A percentile compares a stretch with the other conserved stretches of the same genome.
Evolutionary conservation across 306 rosid genomes (phyloP).

Genomic region (Prunus mongolica): DNA sequence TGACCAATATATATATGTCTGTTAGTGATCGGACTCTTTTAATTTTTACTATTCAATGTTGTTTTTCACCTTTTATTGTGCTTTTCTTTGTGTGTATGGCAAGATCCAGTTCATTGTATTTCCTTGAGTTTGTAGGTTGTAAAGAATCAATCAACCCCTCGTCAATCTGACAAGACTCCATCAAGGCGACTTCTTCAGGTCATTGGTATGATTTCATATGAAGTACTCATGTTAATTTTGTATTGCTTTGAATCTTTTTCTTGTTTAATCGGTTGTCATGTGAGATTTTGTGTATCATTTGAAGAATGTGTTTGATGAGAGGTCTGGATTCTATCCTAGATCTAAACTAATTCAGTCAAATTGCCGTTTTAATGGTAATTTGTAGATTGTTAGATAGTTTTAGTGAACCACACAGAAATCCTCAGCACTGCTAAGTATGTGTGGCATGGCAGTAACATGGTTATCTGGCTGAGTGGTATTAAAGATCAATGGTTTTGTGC

Average conservation of each 20-base stretch:
- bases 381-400: background rate
- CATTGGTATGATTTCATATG: slow-evolving; percentile 63
- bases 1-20: background rate
- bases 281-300: background rate
- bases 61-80: slow-evolving; percentile 14
- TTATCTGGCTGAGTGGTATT: background rate
- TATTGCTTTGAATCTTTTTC: background rate
- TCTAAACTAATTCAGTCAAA: background rate
- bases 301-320: background rate
- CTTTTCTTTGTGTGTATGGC: slow-evolving; percentile 7
- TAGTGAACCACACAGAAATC: background rate
- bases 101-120: slow-evolving; percentile 22
- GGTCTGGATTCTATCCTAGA: background rate
- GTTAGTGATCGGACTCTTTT: background rate
- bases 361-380: background rate
- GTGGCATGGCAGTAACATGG: background rate
- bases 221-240: background rate
- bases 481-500: background rate
- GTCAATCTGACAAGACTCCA: slow-evolving; percentile 62
- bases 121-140: slow-evolving; percentile 45
- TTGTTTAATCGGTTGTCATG: background rate
- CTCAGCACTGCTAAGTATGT: background rate
- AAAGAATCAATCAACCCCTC: slow-evolving; percentile 65
- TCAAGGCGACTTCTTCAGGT: slow-evolving; percentile 81
- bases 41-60: background rate